A percentile compares a stretch with the other conserved stretches of the same genome.
These are phyloP conservation scores for Coemansia sp. DNA, from an alignment of 192 early-diverging fungal species.

Conservation along the genomic window DNA sequence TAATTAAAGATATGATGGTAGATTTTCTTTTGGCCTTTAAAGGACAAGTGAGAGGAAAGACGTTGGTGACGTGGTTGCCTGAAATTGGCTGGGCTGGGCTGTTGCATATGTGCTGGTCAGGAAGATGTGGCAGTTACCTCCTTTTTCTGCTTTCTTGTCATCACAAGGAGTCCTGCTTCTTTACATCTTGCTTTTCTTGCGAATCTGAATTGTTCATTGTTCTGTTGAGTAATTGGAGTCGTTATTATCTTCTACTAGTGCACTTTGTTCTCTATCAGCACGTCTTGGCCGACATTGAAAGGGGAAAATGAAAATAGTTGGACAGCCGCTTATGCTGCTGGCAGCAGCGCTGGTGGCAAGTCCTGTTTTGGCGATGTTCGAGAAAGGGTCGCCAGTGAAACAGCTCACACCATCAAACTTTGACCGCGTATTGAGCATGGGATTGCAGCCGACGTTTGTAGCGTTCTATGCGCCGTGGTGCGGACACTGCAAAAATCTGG, in stretches of 20 bases:
- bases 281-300: neutral
- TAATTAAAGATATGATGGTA: neutral
- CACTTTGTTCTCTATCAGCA: neutral
- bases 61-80: conserved; percentile 1
- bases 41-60: neutral
- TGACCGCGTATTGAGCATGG: conserved; percentile 57
- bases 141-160: conserved; percentile 2
- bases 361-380: conserved; percentile 57
- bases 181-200: neutral
- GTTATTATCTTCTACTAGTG: neutral
- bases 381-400: conserved; percentile 58
- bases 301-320: conserved; percentile 2
- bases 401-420: conserved; percentile 65
- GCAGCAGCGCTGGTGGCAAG: conserved; percentile 19
- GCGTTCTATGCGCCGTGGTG: conserved; percentile 99
- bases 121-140: neutral
- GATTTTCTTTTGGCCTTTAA: neutral
- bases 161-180: neutral
- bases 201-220: neutral
- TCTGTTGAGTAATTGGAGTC: neutral
- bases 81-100: conserved; percentile 1
- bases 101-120: neutral
- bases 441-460: conserved; percentile 76
- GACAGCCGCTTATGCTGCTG: conserved; percentile 3
- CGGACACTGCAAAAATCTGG: conserved; percentile 87